Evolutionary conservation across 202 grass and related monocot species (phyloP).

Genomic region (Elaeis oleifera): DNA sequence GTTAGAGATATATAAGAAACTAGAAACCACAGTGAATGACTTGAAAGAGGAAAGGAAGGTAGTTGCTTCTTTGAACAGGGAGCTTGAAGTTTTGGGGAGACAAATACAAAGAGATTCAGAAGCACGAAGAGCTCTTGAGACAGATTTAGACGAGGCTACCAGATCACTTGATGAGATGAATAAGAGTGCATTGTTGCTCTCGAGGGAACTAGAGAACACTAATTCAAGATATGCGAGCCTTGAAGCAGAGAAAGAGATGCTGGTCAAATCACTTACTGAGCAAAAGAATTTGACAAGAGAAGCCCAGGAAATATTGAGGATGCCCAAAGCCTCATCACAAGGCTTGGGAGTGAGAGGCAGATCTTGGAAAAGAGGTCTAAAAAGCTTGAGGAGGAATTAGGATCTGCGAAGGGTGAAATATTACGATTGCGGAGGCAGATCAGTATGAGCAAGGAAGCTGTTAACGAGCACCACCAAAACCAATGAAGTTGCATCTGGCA

Average conservation of each 20-base stretch:
- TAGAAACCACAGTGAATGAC: conserved; percentile 63
- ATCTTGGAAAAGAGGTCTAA: conserved; percentile 72
- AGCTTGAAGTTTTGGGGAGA: conserved; percentile 65
- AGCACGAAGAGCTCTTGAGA: conserved; percentile 61
- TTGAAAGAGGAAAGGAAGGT: conserved; percentile 67
- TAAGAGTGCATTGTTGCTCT: conserved; percentile 70
- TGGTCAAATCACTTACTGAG: conserved; percentile 63
- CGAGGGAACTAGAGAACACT: conserved; percentile 55
- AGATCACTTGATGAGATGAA: conserved; percentile 93
- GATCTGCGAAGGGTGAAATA: conserved; percentile 84
- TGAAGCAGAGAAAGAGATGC: conserved; percentile 75
- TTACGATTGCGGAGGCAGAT: conserved; percentile 63
- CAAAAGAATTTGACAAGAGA: conserved; percentile 50
- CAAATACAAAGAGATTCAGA: conserved; percentile 76
- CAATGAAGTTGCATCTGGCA: conserved; percentile 32
- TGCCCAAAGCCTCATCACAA: conserved; percentile 68
- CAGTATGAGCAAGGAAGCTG: conserved; percentile 39
- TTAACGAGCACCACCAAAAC: conserved; percentile 37
- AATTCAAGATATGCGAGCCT: conserved; percentile 54
- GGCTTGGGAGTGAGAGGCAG: conserved; percentile 60
- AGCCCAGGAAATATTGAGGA: conserved; percentile 74
- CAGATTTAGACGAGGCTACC: conserved; percentile 84
- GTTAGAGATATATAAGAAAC: conserved; percentile 73
- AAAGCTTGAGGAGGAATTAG: conserved; percentile 89
- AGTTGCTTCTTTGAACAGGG: conserved; percentile 58